A percentile compares a stretch with the other conserved stretches of the same genome.
These are phyloP conservation scores for Lachancea waltii DNA, from an alignment of 805 yeast genomes.

Conservation along the genomic window DNA sequence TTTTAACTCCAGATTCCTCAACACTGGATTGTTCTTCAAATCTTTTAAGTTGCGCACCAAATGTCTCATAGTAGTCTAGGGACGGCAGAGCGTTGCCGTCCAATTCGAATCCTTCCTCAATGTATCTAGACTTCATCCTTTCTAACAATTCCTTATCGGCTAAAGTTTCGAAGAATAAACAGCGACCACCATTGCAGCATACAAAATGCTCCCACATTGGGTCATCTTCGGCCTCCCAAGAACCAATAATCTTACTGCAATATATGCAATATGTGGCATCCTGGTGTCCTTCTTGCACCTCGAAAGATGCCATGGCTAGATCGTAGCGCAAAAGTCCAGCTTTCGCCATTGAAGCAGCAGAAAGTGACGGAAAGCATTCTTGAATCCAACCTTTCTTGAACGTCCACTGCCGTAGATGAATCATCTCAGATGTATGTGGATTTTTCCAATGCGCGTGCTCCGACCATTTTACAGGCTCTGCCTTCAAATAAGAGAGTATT, in stretches of 20 bases:
- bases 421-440: constrained; percentile 14
- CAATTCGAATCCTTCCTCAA: neutral
- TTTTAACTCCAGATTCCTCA: constrained; percentile 4
- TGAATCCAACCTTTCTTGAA: constrained; percentile 26
- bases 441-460: constrained; percentile 17
- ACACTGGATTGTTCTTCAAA: constrained; percentile 2
- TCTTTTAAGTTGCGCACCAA: constrained; percentile 1
- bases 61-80: constrained; percentile 6
- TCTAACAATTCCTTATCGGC: neutral
- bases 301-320: constrained; percentile 37
- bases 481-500: constrained; percentile 1
- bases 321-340: constrained; percentile 51
- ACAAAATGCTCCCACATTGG: constrained; percentile 44
- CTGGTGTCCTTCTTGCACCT: constrained; percentile 26
- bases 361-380: constrained; percentile 12
- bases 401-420: constrained; percentile 16
- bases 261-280: constrained; percentile 54
- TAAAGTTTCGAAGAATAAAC: constrained; percentile 19
- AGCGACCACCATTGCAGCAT: constrained; percentile 18
- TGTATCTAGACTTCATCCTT: constrained; percentile 1
- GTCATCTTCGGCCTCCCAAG: constrained; percentile 51
- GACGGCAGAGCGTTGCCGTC: constrained; percentile 1
- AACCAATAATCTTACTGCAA: constrained; percentile 50
- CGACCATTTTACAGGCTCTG: constrained; percentile 18
- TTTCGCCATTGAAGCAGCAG: constrained; percentile 37